Conservation (phyloP, 768 basidiomycete species). For the Suillus plorans region DNA sequence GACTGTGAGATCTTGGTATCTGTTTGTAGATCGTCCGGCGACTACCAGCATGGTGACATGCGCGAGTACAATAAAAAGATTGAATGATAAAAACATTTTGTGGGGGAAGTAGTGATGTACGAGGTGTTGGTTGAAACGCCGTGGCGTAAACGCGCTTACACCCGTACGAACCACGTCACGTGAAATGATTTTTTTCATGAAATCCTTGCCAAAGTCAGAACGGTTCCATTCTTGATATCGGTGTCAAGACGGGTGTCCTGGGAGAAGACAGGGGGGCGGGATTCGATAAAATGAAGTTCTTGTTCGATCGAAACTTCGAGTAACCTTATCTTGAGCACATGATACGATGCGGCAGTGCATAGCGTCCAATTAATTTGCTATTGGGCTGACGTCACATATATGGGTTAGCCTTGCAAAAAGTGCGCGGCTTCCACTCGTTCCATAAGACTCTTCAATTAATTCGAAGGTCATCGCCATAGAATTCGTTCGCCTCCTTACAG, state of each 20-base stretch:
- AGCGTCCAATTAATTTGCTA: neutral
- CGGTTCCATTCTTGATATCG: neutral
- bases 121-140: neutral
- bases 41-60: neutral
- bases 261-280: neutral
- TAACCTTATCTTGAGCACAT: neutral
- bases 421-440: neutral
- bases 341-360: neutral
- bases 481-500: neutral
- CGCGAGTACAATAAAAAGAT: neutral
- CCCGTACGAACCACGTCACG: conserved; percentile 13
- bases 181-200: conserved; percentile 17
- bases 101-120: neutral
- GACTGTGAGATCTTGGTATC: neutral
- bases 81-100: neutral
- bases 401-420: neutral
- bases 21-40: neutral
- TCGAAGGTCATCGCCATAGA: neutral
- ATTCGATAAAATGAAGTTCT: neutral
- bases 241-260: neutral
- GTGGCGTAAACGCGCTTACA: neutral
- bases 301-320: neutral
- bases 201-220: too few relatives aligned
- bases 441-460: neutral
- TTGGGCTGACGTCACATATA: neutral